Evolutionary conservation across 2,329 filamentous ascomycete genomes (phyloP).

Genomic region (Escovopsis sp.): DNA sequence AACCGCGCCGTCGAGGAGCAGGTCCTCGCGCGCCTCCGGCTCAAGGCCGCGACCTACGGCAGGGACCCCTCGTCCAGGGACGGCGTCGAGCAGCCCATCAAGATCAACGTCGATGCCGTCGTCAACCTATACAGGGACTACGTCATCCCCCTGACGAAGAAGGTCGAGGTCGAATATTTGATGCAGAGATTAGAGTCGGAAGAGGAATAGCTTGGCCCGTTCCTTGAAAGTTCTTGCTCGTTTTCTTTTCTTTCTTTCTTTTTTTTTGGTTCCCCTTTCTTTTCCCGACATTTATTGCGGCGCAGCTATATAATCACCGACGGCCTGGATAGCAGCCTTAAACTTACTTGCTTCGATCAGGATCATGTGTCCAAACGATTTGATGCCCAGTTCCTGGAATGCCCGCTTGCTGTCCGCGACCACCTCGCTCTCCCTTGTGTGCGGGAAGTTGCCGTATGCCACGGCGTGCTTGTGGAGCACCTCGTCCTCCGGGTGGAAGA

Average conservation of each 20-base stretch:
- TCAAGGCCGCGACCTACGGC: constrained; percentile 90
- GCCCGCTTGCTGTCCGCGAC: constrained; percentile 83
- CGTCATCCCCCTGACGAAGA: constrained; percentile 95
- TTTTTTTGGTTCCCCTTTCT: no score
- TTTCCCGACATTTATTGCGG: constrained; percentile 19
- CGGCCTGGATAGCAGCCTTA: constrained; percentile 56
- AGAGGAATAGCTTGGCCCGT: background rate
- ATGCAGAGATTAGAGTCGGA: constrained; percentile 65
- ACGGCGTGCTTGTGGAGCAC: constrained; percentile 62
- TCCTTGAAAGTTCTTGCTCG: background rate
- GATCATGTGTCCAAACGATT: constrained; percentile 70
- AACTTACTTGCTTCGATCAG: constrained; percentile 73
- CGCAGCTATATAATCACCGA: constrained; percentile 57
- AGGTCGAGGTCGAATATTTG: constrained; percentile 93
- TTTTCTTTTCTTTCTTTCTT: constrained; percentile 6
- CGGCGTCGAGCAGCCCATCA: constrained; percentile 42
- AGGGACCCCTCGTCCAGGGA: constrained; percentile 61
- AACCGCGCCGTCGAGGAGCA: constrained; percentile 79
- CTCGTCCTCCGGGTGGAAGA: constrained; percentile 95
- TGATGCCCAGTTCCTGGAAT: constrained; percentile 86
- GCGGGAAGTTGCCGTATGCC: constrained; percentile 57
- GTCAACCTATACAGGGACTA: constrained; percentile 82
- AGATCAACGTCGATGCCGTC: constrained; percentile 87
- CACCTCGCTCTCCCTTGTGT: constrained; percentile 66
- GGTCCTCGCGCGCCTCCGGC: constrained; percentile 69